These are phyloP conservation scores for Wallacemonas rigidus DNA, from an alignment of 208 protist species.

Conservation along the genomic window DNA sequence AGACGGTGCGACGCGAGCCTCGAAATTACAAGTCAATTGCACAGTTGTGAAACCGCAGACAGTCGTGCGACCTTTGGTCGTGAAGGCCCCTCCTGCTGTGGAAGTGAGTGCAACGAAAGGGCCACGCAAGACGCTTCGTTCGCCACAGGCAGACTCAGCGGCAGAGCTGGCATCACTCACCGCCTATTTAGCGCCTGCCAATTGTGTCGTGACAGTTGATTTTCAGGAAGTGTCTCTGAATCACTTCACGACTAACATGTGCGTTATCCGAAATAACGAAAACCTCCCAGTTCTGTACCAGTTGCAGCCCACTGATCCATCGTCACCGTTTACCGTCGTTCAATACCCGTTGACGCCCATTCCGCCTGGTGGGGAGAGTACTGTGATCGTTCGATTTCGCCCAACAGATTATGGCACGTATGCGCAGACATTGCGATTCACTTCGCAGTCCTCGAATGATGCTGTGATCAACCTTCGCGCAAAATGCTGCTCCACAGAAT, in stretches of 20 bases:
- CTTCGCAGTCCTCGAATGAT: conserved; percentile 33
- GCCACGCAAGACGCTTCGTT: conserved; percentile 4
- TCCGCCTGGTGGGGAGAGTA: conserved; percentile 30
- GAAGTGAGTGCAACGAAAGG: conserved; percentile 3
- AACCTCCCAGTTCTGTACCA: conserved; percentile 29
- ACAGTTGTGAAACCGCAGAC: conserved; percentile 32
- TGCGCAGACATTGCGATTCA: conserved; percentile 41
- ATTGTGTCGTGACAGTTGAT: conserved; percentile 28
- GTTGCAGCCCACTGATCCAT: conserved; percentile 49
- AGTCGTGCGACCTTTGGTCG: conserved; percentile 11
- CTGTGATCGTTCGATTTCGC: conserved; percentile 51
- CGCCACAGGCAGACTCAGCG: background rate
- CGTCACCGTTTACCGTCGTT: conserved; percentile 64
- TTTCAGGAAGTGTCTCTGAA: conserved; percentile 74
- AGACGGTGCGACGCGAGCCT: conserved; percentile 5
- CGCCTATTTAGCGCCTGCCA: conserved; percentile 2
- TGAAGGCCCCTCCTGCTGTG: background rate
- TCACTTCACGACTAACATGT: conserved; percentile 35
- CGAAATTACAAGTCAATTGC: conserved; percentile 42
- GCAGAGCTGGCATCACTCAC: background rate
- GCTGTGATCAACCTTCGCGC: conserved; percentile 44
- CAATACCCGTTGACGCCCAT: conserved; percentile 35
- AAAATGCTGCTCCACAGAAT: conserved; percentile 56
- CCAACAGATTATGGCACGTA: conserved; percentile 65
- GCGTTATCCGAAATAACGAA: conserved; percentile 47